Evolutionary conservation across 768 basidiomycete genomes (phyloP).

Genomic region (Daedaleopsis nitida): DNA sequence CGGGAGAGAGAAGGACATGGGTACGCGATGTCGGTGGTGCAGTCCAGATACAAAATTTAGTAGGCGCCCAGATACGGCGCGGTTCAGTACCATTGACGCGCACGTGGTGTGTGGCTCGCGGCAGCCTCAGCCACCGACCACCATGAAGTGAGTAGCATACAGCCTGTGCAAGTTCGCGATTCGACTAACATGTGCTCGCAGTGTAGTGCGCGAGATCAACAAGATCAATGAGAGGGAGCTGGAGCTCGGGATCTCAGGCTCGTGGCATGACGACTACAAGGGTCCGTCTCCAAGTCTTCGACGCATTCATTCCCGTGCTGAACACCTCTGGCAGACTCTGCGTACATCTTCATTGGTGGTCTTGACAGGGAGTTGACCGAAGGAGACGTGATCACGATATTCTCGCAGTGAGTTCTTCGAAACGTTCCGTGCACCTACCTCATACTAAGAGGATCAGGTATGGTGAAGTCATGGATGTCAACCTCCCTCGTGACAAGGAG

Average conservation of each 20-base stretch:
- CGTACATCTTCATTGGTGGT: slow-evolving; percentile 93
- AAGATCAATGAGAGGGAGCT: slow-evolving; percentile 92
- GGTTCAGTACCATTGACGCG: neutral
- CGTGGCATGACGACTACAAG: slow-evolving; percentile 98
- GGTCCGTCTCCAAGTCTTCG: slow-evolving; percentile 38
- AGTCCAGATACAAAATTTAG: slow-evolving; percentile 21
- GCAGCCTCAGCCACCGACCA: slow-evolving; percentile 7
- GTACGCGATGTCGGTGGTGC: slow-evolving; percentile 6
- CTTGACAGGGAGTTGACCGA: slow-evolving; percentile 89
- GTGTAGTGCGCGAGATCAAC: slow-evolving; percentile 91
- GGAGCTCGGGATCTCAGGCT: slow-evolving; percentile 68
- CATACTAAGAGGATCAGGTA: slow-evolving; percentile 53
- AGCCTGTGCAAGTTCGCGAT: fast-evolving
- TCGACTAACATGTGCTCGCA: slow-evolving; percentile 32
- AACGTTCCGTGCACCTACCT: neutral
- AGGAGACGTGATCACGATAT: slow-evolving; percentile 95
- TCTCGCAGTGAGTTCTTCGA: slow-evolving; percentile 80
- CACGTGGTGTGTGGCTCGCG: slow-evolving; percentile 13
- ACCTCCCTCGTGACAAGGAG: slow-evolving; percentile 91
- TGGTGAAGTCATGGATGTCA: slow-evolving; percentile 95
- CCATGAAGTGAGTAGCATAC: slow-evolving; percentile 67
- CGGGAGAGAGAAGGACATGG: slow-evolving; percentile 85
- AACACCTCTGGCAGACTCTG: slow-evolving; percentile 65
- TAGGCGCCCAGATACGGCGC: slow-evolving; percentile 9
- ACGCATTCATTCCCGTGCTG: neutral